Evolutionary conservation across 179 eudicot species (phyloP).

Genomic region (Silene coronaria): DNA sequence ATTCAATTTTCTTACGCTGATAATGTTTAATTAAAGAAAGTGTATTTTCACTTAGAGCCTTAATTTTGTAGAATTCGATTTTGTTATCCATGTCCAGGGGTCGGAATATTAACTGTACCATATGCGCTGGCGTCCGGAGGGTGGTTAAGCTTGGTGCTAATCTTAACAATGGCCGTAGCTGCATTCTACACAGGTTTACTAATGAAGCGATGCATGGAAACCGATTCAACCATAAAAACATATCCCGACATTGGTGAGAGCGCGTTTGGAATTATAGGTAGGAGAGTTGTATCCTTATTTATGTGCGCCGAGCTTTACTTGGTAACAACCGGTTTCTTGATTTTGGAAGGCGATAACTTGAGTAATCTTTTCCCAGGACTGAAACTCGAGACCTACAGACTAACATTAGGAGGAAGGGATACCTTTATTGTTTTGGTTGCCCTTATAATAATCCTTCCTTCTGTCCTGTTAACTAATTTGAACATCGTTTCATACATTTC

Average conservation of each 20-base stretch:
- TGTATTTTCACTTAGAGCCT: too few species aligned
- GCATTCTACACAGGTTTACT: conserved; percentile 61
- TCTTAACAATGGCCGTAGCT: conserved; percentile 41
- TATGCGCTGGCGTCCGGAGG: conserved; percentile 78
- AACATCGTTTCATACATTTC: conserved; percentile 63
- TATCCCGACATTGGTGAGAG: conserved; percentile 72
- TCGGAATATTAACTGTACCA: conserved; percentile 65
- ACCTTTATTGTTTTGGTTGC: conserved; percentile 48
- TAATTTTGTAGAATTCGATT: too few species aligned
- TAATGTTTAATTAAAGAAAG: too few species aligned
- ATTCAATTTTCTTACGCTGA: too few species aligned
- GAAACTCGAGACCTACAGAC: conserved; percentile 31
- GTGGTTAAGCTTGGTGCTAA: conserved; percentile 55
- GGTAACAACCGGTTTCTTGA: conserved; percentile 65
- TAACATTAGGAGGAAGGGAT: conserved; percentile 45
- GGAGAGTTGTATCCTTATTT: conserved; percentile 40
- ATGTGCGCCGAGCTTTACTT: conserved; percentile 67
- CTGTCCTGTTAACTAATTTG: conserved; percentile 52
- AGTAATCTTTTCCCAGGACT: conserved; percentile 43
- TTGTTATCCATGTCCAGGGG: conserved; percentile 30
- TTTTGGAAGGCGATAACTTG: conserved; percentile 71
- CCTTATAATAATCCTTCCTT: conserved; percentile 51
- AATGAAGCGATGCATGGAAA: conserved; percentile 64
- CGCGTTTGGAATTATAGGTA: conserved; percentile 66
- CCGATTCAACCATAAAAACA: conserved; percentile 43